Evolutionary conservation across 23 red algal genomes (phyloP), one percentile per base, ranked within the genome.

Genomic region (Pyropia yezoensis): DNA sequence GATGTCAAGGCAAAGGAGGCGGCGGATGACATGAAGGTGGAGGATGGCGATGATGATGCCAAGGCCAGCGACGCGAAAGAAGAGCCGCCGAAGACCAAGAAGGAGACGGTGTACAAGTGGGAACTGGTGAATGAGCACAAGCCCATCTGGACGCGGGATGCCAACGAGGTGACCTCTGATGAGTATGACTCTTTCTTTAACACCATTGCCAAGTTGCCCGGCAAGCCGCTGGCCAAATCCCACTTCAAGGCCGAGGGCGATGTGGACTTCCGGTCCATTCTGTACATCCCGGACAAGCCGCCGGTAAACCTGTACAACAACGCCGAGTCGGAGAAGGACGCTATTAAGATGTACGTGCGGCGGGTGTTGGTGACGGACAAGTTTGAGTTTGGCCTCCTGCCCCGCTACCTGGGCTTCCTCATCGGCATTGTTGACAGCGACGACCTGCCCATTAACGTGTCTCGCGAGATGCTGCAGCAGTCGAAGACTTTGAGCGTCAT

Each of bases 201-300:
- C 20, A 59, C 56, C 24, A 67, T 89, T 39, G 67, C 75, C 53
- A 76, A 76, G 51, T 18, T 74, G 49, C 71, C 68, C 0, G 85
- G 76, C 33, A 62, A 65, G 26, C 85, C 87, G 3, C 18, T 88
- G 27, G 75, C 73, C 13, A 70, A 73, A 39, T 57, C 91, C 8
- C 91, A 96, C 69, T 96, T 96, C 29, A 84, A 77, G 20, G 91
- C 74, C 14, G 91, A 96, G 76, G 91, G 91, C 57, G 91, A 96
- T 23, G 77, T 96, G 17, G 82, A 96, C 34, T 96, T 96, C 54
- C 71, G 73, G 28, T 73, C 77, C 52, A 77, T 96, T 19, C 62
- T 96, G 7, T 96, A 83, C 61, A 83, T 96, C 63, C 91, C 91
- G n/a, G 67, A 83, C 25, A 69, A 70, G 32, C 82, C 75, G 20